phyloP scores from a whole-genome alignment of 306 rosid species.

The Dryas octopetala region DNA sequence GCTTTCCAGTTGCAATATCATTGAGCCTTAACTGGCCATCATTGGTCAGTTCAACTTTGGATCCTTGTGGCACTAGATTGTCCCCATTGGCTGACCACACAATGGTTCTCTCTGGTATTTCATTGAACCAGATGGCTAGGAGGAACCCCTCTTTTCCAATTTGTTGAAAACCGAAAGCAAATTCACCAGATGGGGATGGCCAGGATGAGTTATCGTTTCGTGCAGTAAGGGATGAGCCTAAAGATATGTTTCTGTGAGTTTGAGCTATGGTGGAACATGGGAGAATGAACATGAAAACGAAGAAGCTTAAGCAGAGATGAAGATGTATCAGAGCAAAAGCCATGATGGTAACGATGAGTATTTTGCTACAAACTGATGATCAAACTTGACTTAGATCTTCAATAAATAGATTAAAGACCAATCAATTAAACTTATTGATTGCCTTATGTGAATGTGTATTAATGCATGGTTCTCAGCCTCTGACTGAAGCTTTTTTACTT shows the following conservation, averaged over 20 bases:
- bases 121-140: conserved; percentile 50
- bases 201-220: not conserved
- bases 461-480: no score
- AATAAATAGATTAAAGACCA: no score
- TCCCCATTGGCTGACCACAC: conserved; percentile 45
- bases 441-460: no score
- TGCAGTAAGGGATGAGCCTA: conserved; percentile 34
- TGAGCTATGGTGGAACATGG: conserved; percentile 18
- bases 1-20: conserved; percentile 24
- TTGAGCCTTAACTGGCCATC: conserved; percentile 28
- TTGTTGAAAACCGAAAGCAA: conserved; percentile 48
- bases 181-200: conserved; percentile 41
- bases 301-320: not conserved
- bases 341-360: not conserved
- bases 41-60: conserved; percentile 30
- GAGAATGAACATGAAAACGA: conserved; percentile 1
- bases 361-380: no score
- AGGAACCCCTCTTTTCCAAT: conserved; percentile 25
- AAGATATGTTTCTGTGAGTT: conserved; percentile 14
- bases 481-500: no score
- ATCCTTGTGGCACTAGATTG: conserved; percentile 25
- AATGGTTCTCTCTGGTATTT: conserved; percentile 32
- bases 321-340: not conserved
- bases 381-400: not conserved
- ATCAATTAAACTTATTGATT: no score